These are phyloP conservation scores for Grosmannia serpens DNA, from an alignment of 2,329 filamentous ascomycete species.

Conservation along the genomic window DNA sequence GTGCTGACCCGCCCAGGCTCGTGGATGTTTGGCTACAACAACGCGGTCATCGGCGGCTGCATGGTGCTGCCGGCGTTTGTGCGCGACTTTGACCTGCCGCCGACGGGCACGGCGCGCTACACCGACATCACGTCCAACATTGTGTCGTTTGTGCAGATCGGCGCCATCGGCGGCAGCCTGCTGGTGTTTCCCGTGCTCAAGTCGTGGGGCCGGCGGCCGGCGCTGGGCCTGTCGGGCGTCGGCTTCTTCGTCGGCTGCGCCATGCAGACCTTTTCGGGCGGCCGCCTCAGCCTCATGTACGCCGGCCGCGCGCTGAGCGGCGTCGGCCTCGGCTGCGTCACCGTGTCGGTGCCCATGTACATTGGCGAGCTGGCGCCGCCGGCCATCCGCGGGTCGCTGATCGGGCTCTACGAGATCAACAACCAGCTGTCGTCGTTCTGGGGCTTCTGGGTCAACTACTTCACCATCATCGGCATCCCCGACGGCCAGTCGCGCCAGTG, in stretches of 20 bases:
- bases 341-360: slow-evolving; percentile 44
- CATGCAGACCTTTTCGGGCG: background rate
- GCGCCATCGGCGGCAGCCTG: background rate
- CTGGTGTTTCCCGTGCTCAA: background rate
- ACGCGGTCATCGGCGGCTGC: background rate
- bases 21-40: slow-evolving; percentile 1
- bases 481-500: slow-evolving; percentile 20
- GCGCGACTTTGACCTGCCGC: background rate
- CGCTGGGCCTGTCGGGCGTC: background rate
- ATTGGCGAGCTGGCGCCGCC: slow-evolving; percentile 45
- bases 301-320: slow-evolving; percentile 19
- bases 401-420: slow-evolving; percentile 23
- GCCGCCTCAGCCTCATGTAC: slow-evolving; percentile 1
- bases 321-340: slow-evolving; percentile 36
- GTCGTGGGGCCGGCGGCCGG: background rate
- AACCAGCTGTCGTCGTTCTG: slow-evolving; percentile 37
- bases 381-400: slow-evolving; percentile 24
- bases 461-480: slow-evolving; percentile 8
- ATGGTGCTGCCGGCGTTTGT: background rate
- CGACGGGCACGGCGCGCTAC: background rate
- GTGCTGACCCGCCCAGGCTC: background rate
- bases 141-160: slow-evolving; percentile 1
- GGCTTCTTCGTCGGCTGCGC: background rate
- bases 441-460: slow-evolving; percentile 25
- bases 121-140: background rate